Conservation (phyloP, 352 stramenopile genomes). For the Phytophthora nicotianae region DNA sequence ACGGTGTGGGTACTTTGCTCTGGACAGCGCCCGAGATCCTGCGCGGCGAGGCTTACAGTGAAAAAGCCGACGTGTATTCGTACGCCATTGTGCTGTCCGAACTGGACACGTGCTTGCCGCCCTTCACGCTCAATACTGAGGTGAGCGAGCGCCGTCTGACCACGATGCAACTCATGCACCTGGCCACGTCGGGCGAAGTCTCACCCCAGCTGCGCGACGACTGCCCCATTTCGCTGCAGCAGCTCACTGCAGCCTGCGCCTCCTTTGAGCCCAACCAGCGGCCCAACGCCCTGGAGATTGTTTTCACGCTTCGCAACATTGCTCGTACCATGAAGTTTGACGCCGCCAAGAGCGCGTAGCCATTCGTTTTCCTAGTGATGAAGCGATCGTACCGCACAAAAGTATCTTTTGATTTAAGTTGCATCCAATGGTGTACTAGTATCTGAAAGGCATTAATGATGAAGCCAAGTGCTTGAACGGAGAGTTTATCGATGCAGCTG, state of each 20-base stretch:
- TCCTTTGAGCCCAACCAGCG: constrained; percentile 38
- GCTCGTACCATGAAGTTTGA: constrained; percentile 23
- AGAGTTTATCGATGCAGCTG: not conserved
- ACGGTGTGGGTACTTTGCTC: constrained; percentile 59
- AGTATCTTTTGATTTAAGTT: constrained; percentile 25
- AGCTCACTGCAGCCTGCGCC: constrained; percentile 45
- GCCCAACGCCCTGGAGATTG: constrained; percentile 56
- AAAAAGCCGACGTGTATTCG: constrained; percentile 70
- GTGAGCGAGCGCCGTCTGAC: constrained; percentile 44
- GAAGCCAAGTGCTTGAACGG: not conserved
- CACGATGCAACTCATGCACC: constrained; percentile 62
- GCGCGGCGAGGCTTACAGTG: constrained; percentile 54
- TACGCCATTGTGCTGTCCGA: constrained; percentile 68
- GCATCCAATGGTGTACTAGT: not conserved
- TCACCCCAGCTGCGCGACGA: constrained; percentile 43
- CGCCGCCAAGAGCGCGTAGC: constrained; percentile 12
- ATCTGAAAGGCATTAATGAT: not conserved
- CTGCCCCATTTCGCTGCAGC: constrained; percentile 38
- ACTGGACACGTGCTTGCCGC: constrained; percentile 60
- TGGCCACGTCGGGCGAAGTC: constrained; percentile 53
- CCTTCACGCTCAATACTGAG: constrained; percentile 60
- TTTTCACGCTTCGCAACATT: constrained; percentile 52
- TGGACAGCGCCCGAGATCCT: constrained; percentile 72
- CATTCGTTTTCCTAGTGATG: constrained; percentile 13
- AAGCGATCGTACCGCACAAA: constrained; percentile 2